Evolutionary conservation across 352 stramenopile species (phyloP).

Genomic region (Achlya hypogyna): DNA sequence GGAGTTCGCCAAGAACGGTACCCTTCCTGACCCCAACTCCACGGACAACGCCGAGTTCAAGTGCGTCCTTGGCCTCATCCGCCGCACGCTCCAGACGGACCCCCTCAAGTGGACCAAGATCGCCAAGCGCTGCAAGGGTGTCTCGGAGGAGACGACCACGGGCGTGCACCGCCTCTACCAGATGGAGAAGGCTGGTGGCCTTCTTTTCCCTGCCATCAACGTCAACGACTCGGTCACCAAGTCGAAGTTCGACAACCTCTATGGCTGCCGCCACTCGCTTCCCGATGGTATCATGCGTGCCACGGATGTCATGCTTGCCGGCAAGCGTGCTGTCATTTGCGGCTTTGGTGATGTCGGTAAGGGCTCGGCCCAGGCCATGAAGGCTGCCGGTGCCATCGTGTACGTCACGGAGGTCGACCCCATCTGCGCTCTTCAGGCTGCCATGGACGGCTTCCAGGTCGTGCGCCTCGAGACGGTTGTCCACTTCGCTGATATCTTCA

Average conservation of each 20-base stretch:
- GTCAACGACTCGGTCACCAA: slow-evolving; percentile 99
- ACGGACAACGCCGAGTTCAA: slow-evolving; percentile 98
- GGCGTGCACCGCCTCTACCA: slow-evolving; percentile 97
- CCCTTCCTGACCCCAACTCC: slow-evolving; percentile 89
- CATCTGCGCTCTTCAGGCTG: slow-evolving; percentile 97
- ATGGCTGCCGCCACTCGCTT: slow-evolving; percentile 98
- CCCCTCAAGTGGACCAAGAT: slow-evolving; percentile 97
- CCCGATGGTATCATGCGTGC: slow-evolving; percentile 98
- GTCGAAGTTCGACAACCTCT: slow-evolving; percentile 99
- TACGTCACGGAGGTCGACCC: slow-evolving; percentile 98
- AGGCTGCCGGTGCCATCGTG: slow-evolving; percentile 92
- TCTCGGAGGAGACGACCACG: slow-evolving; percentile 98
- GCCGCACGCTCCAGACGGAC: slow-evolving; percentile 89
- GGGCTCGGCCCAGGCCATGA: slow-evolving; percentile 96
- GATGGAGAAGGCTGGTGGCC: slow-evolving; percentile 94
- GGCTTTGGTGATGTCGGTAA: slow-evolving; percentile 98
- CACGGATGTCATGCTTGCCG: slow-evolving; percentile 98
- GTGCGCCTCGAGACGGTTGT: slow-evolving; percentile 90
- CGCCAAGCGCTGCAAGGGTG: slow-evolving; percentile 89
- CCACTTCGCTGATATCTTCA: slow-evolving; percentile 92
- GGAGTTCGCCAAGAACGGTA: slow-evolving; percentile 89
- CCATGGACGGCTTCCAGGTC: slow-evolving; percentile 98
- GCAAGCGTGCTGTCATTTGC: slow-evolving; percentile 97
- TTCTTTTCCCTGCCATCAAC: slow-evolving; percentile 98
- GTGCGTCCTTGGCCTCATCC: slow-evolving; percentile 96